Conservation (phyloP, 306 rosid species). For the Trifolium dubium region DNA sequence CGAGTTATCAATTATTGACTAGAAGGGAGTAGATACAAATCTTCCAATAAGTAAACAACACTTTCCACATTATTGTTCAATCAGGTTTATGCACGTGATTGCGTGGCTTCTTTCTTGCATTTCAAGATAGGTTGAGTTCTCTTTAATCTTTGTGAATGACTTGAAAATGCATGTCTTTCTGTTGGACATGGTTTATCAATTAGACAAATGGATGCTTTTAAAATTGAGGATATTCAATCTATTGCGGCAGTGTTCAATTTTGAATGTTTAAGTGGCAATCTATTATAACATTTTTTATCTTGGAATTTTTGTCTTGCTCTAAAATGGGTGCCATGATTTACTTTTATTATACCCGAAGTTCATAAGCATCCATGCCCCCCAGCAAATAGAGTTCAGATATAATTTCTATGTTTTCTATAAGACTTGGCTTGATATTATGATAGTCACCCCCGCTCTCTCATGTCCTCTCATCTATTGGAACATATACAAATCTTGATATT, state of each 20-base stretch:
- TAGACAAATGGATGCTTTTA: neutral
- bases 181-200: neutral
- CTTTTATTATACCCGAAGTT: too few species aligned
- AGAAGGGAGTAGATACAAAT: constrained; percentile 40
- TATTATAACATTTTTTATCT: neutral
- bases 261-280: neutral
- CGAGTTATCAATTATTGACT: constrained; percentile 34
- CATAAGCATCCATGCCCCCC: too few species aligned
- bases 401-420: too few species aligned
- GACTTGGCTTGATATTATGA: too few species aligned
- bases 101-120: constrained; percentile 33
- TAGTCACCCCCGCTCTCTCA: too few species aligned
- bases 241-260: neutral
- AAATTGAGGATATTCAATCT: neutral
- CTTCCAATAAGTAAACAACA: constrained; percentile 47
- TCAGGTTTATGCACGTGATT: constrained; percentile 29
- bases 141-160: constrained; percentile 1
- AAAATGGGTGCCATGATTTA: neutral
- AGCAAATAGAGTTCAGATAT: too few species aligned
- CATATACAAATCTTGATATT: too few species aligned
- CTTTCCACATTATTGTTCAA: constrained; percentile 32
- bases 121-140: constrained; percentile 31
- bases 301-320: neutral
- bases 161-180: constrained; percentile 28
- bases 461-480: too few species aligned